phyloP scores from a whole-genome alignment of 1,284 basidiomycete genomes.

The Cryptococcus sp. region DNA sequence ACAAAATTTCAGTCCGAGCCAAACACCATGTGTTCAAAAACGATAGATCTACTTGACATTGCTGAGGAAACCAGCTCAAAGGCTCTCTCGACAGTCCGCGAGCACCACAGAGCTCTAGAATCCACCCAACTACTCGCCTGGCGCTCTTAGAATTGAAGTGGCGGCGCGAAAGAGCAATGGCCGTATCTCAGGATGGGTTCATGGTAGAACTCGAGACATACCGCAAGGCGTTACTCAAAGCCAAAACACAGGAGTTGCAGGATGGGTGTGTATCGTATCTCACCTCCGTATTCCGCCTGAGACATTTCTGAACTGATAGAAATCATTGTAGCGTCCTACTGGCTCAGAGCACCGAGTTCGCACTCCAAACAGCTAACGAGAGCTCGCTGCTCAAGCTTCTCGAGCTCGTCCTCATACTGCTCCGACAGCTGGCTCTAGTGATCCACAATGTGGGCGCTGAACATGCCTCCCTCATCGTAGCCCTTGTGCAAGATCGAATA shows the following conservation, averaged over 20 bases:
- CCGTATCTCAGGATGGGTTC: too few species aligned
- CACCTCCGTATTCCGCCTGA: too few species aligned
- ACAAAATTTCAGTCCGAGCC: constrained; percentile 1
- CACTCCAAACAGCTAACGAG: constrained; percentile 9
- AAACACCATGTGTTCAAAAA: neutral
- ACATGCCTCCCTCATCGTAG: constrained; percentile 9
- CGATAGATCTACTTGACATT: too few species aligned
- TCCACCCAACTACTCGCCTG: too few species aligned
- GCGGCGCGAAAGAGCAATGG: too few species aligned
- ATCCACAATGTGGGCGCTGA: neutral
- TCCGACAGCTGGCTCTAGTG: constrained; percentile 28
- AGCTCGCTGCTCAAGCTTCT: constrained; percentile 18
- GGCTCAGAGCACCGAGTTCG: constrained; percentile 12
- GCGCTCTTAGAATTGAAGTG: too few species aligned
- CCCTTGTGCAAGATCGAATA: constrained; percentile 15
- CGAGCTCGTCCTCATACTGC: constrained; percentile 30
- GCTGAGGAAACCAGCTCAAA: too few species aligned
- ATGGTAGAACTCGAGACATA: constrained; percentile 8
- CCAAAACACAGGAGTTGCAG: constrained; percentile 17
- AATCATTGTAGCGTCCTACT: constrained; percentile 9
- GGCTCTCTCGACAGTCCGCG: too few species aligned
- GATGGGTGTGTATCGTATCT: constrained; percentile 19
- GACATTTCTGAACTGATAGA: neutral
- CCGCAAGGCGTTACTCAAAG: constrained; percentile 30
- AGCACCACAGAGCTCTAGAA: too few species aligned